Evolutionary conservation across 2,329 filamentous ascomycete species (phyloP).

Genomic region (Diaporthe capsici): DNA sequence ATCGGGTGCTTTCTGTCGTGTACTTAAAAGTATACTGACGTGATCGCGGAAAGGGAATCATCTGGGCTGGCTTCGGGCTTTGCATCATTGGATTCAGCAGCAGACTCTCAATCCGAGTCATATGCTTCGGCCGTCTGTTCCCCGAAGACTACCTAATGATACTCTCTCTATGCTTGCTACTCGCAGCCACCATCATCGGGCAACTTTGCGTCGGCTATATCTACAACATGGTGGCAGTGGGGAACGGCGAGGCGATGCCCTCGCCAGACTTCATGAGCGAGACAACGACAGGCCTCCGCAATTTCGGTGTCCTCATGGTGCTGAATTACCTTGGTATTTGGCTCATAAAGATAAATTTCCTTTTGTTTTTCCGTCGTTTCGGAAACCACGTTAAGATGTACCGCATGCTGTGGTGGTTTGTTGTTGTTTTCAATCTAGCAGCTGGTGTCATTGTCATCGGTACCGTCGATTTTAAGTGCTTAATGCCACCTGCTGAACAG

Average conservation of each 20-base stretch:
- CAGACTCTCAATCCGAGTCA: slow-evolving; percentile 38
- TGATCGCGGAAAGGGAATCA: neutral
- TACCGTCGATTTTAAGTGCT: neutral
- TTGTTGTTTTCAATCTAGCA: slow-evolving; percentile 36
- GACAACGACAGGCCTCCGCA: neutral
- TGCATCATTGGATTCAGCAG: neutral
- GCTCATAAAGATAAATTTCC: slow-evolving; percentile 37
- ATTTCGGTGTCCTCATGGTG: slow-evolving; percentile 5
- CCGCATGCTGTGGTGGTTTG: slow-evolving; percentile 40
- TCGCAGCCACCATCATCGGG: neutral
- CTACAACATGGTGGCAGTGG: neutral
- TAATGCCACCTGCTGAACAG: neutral
- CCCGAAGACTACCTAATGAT: slow-evolving; percentile 41
- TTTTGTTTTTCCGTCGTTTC: slow-evolving; percentile 36
- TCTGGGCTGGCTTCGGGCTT: neutral
- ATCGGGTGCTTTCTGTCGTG: neutral
- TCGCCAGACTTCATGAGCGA: slow-evolving; percentile 26
- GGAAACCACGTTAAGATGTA: slow-evolving; percentile 30
- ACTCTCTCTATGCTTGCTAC: neutral
- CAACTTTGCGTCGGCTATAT: neutral
- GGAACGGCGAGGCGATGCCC: neutral
- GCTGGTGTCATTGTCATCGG: slow-evolving; percentile 28
- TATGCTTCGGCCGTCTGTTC: slow-evolving; percentile 43
- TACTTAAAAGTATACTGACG: neutral
- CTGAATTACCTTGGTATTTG: slow-evolving; percentile 34